Percentiles rank a stretch among this genome's conserved stretches.
phyloP scores from a whole-genome alignment of 805 yeast species.

The Wilhelminamyces savonicus region DNA sequence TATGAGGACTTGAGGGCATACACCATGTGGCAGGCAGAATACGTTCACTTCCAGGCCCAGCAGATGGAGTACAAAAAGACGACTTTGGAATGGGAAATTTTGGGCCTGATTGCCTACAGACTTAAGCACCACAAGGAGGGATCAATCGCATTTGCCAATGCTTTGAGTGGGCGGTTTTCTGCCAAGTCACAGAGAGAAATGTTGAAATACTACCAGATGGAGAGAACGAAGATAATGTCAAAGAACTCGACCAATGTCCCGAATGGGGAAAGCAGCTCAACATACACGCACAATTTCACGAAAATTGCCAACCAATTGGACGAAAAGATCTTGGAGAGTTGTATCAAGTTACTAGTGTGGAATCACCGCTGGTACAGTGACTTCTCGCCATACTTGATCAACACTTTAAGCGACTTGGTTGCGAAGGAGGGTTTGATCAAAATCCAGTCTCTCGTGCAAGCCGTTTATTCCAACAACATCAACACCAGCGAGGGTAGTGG shows the following conservation, averaged over 20 bases:
- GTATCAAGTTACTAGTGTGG: constrained; percentile 89
- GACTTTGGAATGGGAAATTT: constrained; percentile 86
- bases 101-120: constrained; percentile 81
- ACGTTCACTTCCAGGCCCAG: constrained; percentile 82
- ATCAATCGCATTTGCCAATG: constrained; percentile 71
- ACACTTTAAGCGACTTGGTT: constrained; percentile 53
- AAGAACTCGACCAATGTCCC: constrained; percentile 15
- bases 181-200: constrained; percentile 73
- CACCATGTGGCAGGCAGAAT: constrained; percentile 92
- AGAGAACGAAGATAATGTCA: constrained; percentile 31
- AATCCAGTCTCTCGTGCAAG: constrained; percentile 65
- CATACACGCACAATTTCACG: constrained; percentile 24
- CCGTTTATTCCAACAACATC: constrained; percentile 44
- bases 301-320: constrained; percentile 40
- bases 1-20: constrained; percentile 74
- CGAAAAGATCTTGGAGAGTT: constrained; percentile 55
- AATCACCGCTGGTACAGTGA: constrained; percentile 96
- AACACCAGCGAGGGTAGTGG: constrained; percentile 15
- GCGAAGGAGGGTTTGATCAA: constrained; percentile 75
- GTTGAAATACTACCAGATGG: constrained; percentile 56
- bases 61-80: constrained; percentile 71
- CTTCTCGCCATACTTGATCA: constrained; percentile 65
- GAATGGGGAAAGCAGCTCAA: constrained; percentile 2
- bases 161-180: constrained; percentile 69
- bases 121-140: constrained; percentile 86